A percentile compares a stretch with the other conserved stretches of the same genome.
Conservation (phyloP, 208 protist species). For the Crithidia thermophila region DNA sequence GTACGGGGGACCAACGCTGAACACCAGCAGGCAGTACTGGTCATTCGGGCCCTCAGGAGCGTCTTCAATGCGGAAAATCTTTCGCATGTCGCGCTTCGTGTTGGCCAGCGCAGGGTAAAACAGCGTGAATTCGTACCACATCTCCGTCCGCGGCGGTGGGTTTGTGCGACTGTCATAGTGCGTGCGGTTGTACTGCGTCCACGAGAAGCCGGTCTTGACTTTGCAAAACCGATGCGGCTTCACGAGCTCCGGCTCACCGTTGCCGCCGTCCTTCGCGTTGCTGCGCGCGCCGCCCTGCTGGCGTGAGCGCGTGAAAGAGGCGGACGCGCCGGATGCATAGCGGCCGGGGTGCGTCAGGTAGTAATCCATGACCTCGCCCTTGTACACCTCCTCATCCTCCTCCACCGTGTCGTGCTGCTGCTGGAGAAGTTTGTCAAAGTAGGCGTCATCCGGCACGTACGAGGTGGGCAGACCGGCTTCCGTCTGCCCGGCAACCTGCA, state of each 20-base stretch:
- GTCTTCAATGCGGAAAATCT: conserved; percentile 93
- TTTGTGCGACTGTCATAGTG: conserved; percentile 99
- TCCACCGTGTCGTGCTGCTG: conserved; percentile 70
- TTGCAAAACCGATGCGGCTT: conserved; percentile 99
- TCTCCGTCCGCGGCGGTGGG: conserved; percentile 98
- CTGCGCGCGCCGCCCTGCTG: conserved; percentile 10
- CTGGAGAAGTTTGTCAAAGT: conserved; percentile 67
- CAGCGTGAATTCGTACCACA: conserved; percentile 99
- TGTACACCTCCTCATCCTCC: conserved; percentile 87
- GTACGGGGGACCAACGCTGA: conserved; percentile 97
- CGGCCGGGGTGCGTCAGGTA: conserved; percentile 50
- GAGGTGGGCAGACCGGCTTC: conserved; percentile 54
- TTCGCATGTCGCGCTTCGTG: conserved; percentile 89
- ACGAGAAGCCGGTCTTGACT: conserved; percentile 98
- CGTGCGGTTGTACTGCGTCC: conserved; percentile 98
- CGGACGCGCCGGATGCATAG: background rate
- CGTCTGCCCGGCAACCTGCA: conserved; percentile 12
- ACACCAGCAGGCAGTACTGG: conserved; percentile 93
- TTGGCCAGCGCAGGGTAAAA: conserved; percentile 98
- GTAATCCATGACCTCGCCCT: conserved; percentile 86
- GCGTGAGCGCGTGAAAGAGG: conserved; percentile 5
- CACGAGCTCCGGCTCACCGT: conserved; percentile 40
- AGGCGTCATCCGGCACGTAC: conserved; percentile 77
- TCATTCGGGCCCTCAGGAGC: conserved; percentile 70
- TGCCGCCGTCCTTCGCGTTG: conserved; percentile 16